These are phyloP conservation scores for Sphaerulina musiva DNA, from an alignment of 2,329 filamentous ascomycete species.

Conservation along the genomic window DNA sequence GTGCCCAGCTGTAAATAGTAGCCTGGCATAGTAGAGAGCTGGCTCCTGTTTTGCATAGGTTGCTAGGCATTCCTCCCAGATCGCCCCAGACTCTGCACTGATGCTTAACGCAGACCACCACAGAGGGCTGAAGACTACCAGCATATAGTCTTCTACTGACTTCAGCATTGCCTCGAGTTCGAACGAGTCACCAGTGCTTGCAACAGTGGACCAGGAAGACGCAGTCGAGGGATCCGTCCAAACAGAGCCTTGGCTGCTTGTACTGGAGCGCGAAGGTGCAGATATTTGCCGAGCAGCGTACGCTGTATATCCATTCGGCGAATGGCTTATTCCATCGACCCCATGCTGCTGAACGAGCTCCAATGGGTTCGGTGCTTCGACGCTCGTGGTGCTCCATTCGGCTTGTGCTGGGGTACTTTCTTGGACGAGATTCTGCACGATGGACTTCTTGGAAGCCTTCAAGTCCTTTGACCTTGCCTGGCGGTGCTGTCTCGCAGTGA, in stretches of 20 bases:
- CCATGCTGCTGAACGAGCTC: not conserved
- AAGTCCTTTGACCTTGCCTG: not conserved
- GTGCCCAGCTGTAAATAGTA: constrained; percentile 32
- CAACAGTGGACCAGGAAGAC: not conserved
- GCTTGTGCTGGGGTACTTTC: not conserved
- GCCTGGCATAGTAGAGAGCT: constrained; percentile 31
- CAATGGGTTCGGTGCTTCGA: not conserved
- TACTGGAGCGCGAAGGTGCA: not conserved
- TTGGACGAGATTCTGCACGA: not conserved
- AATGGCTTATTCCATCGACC: not conserved
- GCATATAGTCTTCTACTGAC: constrained; percentile 34
- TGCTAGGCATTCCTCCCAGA: constrained; percentile 32
- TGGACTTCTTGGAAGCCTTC: not conserved
- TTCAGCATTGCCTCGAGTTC: constrained; percentile 28
- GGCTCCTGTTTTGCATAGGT: constrained; percentile 30
- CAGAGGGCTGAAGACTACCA: constrained; percentile 31
- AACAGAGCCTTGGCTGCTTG: not conserved
- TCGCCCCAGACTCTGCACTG: constrained; percentile 23
- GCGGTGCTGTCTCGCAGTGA: constrained; percentile 2
- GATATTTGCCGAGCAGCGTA: not conserved
- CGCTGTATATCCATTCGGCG: not conserved
- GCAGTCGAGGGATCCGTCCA: not conserved
- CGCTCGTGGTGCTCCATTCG: not conserved
- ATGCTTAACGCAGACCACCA: constrained; percentile 32
- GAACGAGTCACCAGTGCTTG: constrained; percentile 26